Conservation (phyloP, 805 yeast genomes). For the Candida saitoana region DNA sequence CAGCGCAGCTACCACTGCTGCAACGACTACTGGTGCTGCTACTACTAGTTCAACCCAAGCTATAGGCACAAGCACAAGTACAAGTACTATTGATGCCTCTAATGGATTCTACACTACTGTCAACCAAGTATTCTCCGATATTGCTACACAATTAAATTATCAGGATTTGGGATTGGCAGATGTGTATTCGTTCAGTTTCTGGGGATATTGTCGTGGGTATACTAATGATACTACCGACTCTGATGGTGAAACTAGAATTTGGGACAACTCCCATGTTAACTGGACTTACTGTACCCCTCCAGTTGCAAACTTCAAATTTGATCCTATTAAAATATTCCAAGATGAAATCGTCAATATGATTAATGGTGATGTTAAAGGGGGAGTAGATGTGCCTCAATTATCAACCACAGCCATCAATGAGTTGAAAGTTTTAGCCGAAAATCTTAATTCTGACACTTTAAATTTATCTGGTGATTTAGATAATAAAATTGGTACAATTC, state of each 20-base stretch:
- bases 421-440: constrained; percentile 19
- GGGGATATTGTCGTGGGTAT: constrained; percentile 44
- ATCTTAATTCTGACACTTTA: constrained; percentile 29
- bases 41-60: neutral
- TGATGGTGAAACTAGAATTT: constrained; percentile 5
- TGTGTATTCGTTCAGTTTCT: constrained; percentile 35
- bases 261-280: constrained; percentile 28
- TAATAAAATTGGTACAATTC: constrained; percentile 41
- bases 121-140: constrained; percentile 16
- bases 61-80: neutral
- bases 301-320: constrained; percentile 51
- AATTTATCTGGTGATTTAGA: constrained; percentile 53
- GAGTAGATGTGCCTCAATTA: constrained; percentile 19
- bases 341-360: constrained; percentile 28
- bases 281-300: constrained; percentile 54
- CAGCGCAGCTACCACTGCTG: constrained; percentile 4
- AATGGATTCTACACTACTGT: constrained; percentile 9
- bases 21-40: constrained; percentile 8
- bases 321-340: constrained; percentile 41
- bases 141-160: constrained; percentile 17
- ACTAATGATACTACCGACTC: neutral
- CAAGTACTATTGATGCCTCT: constrained; percentile 2
- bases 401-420: constrained; percentile 13
- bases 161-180: constrained; percentile 38
- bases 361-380: constrained; percentile 18